Base-by-base conservation (phyloP, 2,329 filamentous ascomycete species). In the Colletotrichum neosansevieriae region DNA sequence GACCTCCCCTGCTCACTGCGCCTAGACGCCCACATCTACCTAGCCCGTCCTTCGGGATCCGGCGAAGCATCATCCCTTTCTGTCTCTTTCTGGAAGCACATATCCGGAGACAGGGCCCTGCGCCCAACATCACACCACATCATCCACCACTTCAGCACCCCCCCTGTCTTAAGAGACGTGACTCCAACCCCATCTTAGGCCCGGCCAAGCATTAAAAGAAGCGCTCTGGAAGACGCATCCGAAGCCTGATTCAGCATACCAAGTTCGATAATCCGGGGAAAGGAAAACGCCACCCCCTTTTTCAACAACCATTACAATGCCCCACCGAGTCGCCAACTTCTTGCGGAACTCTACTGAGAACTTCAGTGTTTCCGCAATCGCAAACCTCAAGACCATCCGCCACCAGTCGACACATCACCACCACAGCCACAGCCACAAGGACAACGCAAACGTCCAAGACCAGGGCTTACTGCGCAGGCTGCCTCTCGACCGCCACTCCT, bases 301-400 rank as follows among this genome's bases (percentile, higher is more conserved):
- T 34, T 7, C 42, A 49, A 36, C 47, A 49, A 56, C 32, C 58
- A 61, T 53, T 49, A 81, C 75, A 60, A 89, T 89, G 87, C 86
- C 86, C 75, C 85, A 88, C 79, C 80, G 84, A 69, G 86, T 89
- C 71, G 80, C 84, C 75, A 85, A 82, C 75, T 88, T 89, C 77
- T 82, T 89, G 72, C 84, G 85, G 72, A 83, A 81, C 70, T 85
- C 86, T n/a, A 85, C 85, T 71, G 85, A 86, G 75, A 83, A 81
- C 76, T 70, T 71, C 50, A 67, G 59, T 47, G 61, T 63, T 38
- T 60, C 69, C 3, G 67, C 67, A 44, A 84, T 87, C 71, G 79
- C 83, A 63, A 82, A 79, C 74, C 81, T 86, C 72, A 85, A 86
- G 71, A 84, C 80, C 32, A 70, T 76, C 71, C 49, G 76, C 71